Evolutionary conservation across 1,284 basidiomycete species (phyloP).

Genomic region (Tylopilus sp.): DNA sequence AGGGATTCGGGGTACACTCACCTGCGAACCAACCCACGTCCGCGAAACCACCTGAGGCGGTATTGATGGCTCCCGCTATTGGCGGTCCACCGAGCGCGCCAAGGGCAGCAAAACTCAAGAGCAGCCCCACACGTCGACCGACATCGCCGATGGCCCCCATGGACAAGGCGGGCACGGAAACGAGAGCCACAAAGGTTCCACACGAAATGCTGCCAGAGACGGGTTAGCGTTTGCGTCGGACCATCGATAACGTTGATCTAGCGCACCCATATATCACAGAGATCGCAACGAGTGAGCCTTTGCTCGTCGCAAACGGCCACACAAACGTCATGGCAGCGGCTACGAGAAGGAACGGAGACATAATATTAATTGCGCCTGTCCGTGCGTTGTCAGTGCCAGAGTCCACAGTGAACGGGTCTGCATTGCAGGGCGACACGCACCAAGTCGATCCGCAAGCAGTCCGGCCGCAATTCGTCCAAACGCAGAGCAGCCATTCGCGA

Average conservation of each 20-base stretch:
- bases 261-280: constrained; percentile 43
- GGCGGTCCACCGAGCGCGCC: constrained; percentile 47
- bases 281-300: constrained; percentile 34
- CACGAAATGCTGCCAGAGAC: constrained; percentile 47
- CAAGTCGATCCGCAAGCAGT: constrained; percentile 37
- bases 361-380: constrained; percentile 40
- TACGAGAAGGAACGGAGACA: constrained; percentile 39
- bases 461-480: constrained; percentile 42
- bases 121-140: constrained; percentile 56
- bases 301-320: constrained; percentile 42
- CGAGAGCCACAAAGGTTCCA: constrained; percentile 54
- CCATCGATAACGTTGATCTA: not conserved
- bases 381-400: not conserved
- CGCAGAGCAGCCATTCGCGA: constrained; percentile 45
- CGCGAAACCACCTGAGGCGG: constrained; percentile 32
- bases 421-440: constrained; percentile 26
- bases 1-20: constrained; percentile 31
- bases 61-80: constrained; percentile 46
- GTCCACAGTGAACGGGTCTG: not conserved
- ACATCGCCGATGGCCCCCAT: constrained; percentile 58
- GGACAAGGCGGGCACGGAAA: constrained; percentile 51
- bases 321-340: constrained; percentile 39
- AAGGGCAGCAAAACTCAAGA: constrained; percentile 46
- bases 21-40: constrained; percentile 48
- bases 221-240: not conserved